Conservation (phyloP, 73 alveolate species). For the Paramecium octaurelia region DNA sequence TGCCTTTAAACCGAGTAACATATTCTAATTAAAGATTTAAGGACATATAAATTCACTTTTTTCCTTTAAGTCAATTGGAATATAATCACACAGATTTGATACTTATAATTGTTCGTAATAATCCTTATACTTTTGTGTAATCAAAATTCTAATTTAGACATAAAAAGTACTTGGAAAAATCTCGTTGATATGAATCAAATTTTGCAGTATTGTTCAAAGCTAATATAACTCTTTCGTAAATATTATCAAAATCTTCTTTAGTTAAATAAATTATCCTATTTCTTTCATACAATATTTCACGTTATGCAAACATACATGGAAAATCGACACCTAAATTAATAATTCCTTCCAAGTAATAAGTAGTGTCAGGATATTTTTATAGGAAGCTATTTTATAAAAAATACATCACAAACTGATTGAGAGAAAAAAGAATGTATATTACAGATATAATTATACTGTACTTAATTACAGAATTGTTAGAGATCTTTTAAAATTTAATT, state of each 20-base stretch:
- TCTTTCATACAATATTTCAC: neutral
- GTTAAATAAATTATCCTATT: neutral
- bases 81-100: neutral
- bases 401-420: neutral
- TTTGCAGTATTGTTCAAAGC: neutral
- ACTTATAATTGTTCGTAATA: neutral
- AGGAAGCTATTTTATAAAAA: neutral
- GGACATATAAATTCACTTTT: neutral
- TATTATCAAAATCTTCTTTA: neutral
- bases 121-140: neutral
- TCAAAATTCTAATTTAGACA: neutral
- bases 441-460: neutral
- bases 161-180: neutral
- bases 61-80: neutral
- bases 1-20: neutral
- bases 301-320: constrained; percentile 15
- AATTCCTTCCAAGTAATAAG: neutral
- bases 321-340: neutral
- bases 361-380: neutral
- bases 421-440: neutral
- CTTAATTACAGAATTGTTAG: neutral
- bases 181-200: neutral
- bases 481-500: neutral
- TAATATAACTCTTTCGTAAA: neutral
- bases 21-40: neutral